Percentiles rank a stretch among this genome's conserved stretches.
phyloP scores from a whole-genome alignment of 495 filamentous ascomycete species.

The Penicillium tannophilum region DNA sequence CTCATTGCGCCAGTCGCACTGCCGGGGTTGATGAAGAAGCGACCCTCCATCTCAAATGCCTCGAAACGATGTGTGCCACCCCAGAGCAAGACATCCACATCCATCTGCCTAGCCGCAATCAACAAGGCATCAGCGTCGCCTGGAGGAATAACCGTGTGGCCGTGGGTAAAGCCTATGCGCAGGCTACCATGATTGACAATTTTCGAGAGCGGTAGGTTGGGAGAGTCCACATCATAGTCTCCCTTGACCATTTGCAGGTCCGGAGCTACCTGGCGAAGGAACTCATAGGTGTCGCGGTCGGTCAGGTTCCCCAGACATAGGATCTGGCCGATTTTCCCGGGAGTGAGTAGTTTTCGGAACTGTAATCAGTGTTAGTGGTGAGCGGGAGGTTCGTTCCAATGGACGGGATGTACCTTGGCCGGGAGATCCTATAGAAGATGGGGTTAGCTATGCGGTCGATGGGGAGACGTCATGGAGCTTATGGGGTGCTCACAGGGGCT shows the following conservation, averaged over 20 bases:
- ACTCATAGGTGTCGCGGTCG: constrained; percentile 90
- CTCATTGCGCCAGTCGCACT: constrained; percentile 86
- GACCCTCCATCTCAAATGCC: constrained; percentile 97
- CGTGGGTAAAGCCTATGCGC: constrained; percentile 95
- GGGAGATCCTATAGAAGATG: constrained; percentile 71
- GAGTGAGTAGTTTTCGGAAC: constrained; percentile 98
- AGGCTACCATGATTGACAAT: constrained; percentile 92
- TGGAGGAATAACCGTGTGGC: constrained; percentile 89
- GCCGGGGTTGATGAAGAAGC: constrained; percentile 99
- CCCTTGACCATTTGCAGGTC: constrained; percentile 96
- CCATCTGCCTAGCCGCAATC: constrained; percentile 92
- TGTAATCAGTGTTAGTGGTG: constrained; percentile 34
- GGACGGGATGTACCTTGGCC: constrained; percentile 66
- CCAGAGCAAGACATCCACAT: constrained; percentile 96
- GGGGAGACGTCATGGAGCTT: constrained; percentile 23
- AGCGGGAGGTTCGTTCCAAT: constrained; percentile 1
- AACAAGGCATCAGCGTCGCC: constrained; percentile 89
- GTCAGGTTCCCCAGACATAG: constrained; percentile 97
- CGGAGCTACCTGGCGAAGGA: constrained; percentile 86
- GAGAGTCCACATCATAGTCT: constrained; percentile 89
- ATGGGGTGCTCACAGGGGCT: constrained; percentile 63
- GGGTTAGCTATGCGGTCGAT: not conserved
- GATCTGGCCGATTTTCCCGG: constrained; percentile 97
- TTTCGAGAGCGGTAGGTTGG: constrained; percentile 86
- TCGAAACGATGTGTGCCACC: constrained; percentile 97